phyloP scores from a whole-genome alignment of 2,329 filamentous ascomycete species.

The Cytospora piceae region DNA sequence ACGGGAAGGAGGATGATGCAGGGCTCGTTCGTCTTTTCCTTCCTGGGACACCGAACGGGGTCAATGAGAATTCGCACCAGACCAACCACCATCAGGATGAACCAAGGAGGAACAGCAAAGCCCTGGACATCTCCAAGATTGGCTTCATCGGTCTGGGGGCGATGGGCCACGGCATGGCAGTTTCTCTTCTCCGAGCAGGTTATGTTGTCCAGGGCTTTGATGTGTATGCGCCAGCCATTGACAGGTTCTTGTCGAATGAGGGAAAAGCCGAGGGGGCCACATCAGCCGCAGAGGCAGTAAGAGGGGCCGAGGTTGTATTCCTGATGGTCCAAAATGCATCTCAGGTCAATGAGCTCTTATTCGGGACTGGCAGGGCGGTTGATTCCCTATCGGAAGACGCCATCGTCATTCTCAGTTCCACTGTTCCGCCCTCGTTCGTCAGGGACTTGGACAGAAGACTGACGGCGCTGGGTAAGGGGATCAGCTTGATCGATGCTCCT shows the following conservation, averaged over 20 bases:
- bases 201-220: conserved; percentile 64
- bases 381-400: conserved; percentile 36
- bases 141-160: conserved; percentile 67
- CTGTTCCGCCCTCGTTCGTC: conserved; percentile 41
- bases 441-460: conserved; percentile 33
- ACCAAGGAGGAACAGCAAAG: conserved; percentile 33
- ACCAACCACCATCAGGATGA: conserved; percentile 13
- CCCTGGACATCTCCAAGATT: conserved; percentile 40
- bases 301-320: conserved; percentile 39
- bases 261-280: conserved; percentile 34
- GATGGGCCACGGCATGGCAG: conserved; percentile 71
- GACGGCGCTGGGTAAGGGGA: conserved; percentile 33
- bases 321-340: conserved; percentile 43
- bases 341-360: conserved; percentile 41
- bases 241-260: conserved; percentile 37
- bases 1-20: conserved; percentile 38
- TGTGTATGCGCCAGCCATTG: conserved; percentile 51
- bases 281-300: conserved; percentile 38
- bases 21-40: conserved; percentile 37
- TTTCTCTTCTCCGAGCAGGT: conserved; percentile 59
- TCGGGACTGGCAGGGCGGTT: conserved; percentile 38
- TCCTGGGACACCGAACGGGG: conserved; percentile 12
- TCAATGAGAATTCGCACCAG: neutral
- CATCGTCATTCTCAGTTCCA: conserved; percentile 52
- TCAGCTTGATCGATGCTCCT: conserved; percentile 42